Evolutionary conservation across 2,329 filamentous ascomycete species (phyloP).

Genomic region (Pyricularia grisea): DNA sequence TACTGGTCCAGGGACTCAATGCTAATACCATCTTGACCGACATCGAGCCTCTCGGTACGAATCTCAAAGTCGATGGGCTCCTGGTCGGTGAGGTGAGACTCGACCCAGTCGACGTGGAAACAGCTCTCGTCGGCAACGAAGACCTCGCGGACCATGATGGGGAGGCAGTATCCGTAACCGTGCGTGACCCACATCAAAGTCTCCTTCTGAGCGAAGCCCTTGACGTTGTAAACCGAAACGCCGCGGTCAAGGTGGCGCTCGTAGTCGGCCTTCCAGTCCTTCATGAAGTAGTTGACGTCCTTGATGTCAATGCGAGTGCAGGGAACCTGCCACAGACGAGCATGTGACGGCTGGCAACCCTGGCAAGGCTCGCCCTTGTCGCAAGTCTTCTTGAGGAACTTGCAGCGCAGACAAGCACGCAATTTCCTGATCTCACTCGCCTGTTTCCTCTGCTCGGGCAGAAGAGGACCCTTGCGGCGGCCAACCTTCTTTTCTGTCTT

Average conservation of each 20-base stretch:
- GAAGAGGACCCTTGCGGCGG: slow-evolving; percentile 76
- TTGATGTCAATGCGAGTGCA: slow-evolving; percentile 98
- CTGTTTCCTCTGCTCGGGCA: slow-evolving; percentile 91
- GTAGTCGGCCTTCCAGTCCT: slow-evolving; percentile 97
- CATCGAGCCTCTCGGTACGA: slow-evolving; percentile 79
- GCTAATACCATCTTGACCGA: slow-evolving; percentile 81
- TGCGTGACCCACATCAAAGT: slow-evolving; percentile 85
- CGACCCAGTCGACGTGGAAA: slow-evolving; percentile 90
- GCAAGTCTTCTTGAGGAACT: slow-evolving; percentile 98
- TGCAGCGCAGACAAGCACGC: slow-evolving; percentile 87
- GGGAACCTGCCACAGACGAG: slow-evolving; percentile 91
- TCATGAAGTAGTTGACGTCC: slow-evolving; percentile 97
- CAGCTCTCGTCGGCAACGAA: slow-evolving; percentile 87
- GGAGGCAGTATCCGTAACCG: slow-evolving; percentile 86
- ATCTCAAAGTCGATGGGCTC: slow-evolving; percentile 76
- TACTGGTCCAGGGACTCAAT: slow-evolving; percentile 78
- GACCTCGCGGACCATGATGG: slow-evolving; percentile 88
- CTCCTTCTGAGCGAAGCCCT: slow-evolving; percentile 64
- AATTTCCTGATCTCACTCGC: slow-evolving; percentile 95
- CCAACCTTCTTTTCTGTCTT: slow-evolving; percentile 92
- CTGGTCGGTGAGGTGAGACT: slow-evolving; percentile 59
- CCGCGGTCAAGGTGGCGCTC: slow-evolving; percentile 81
- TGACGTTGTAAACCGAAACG: slow-evolving; percentile 91
- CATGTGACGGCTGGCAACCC: slow-evolving; percentile 91
- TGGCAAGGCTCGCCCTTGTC: slow-evolving; percentile 91